Evolutionary conservation across 2,329 filamentous ascomycete genomes (phyloP), one percentile per base, ranked within the genome.

Genomic region (Aspergillus candidus): DNA sequence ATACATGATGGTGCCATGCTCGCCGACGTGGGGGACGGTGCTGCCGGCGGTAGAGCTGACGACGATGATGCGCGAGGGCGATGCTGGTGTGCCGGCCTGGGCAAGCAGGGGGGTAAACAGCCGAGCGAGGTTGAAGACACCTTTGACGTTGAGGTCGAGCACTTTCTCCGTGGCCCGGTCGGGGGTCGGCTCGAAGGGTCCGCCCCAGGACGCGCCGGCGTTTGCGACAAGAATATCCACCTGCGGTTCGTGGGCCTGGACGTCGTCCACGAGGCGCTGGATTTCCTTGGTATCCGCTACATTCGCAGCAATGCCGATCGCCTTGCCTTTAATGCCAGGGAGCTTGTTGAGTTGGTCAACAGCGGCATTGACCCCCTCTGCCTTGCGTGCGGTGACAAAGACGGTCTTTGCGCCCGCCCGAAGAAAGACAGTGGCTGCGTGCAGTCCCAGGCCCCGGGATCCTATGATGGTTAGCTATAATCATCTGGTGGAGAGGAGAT

Each of bases 1-100:
- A 43, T 48, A 48, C 46, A 48, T 48, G 43, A 48, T 48, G 13
- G 46, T 48, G 11, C 46, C 46, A 22, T 48, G 35, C 4, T 48
- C 43, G 18, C 46, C 46, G 10, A 35, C 34, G 12, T 48, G 46
- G 0, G 42, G 22, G 17, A 48, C 46, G n/a, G n/a, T 38, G 4
- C 42, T 40, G 13, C 46, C 46, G 1, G 46, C 46, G 14, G 46
- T 37, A 3, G 46, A 48, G 30, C 46, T 48, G 18, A 48, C 43
- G 18, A 48, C 40, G n/a, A 48, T 37, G 15, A 48, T 43, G 13
- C 46, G 46, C 5, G 46, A 38, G 4, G 46, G 46, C 2, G 39
- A 37, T 0, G 35, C 13, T 3, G 30, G 39, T 4, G 41, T 40
- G 11, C 40, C 46, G 2, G 46, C 39, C n/a, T 27, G 15, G 12